Evolutionary conservation across 2,329 filamentous ascomycete species (phyloP), one percentile per base, ranked within the genome.

Genomic region (Plenodomus biglobosus): DNA sequence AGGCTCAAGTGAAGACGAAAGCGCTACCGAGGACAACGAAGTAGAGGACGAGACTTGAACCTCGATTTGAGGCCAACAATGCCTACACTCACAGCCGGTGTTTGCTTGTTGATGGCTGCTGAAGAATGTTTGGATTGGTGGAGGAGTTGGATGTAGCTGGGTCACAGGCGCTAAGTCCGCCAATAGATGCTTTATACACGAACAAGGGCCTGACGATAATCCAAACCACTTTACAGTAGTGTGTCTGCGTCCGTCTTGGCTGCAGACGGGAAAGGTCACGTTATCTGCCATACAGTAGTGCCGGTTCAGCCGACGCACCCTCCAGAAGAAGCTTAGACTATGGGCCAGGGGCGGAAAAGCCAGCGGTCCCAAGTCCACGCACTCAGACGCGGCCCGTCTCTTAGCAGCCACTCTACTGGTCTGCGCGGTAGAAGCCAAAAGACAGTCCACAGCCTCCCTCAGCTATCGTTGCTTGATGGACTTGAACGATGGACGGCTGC

Each of bases 1-100:
- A 38, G 64, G 59, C 35, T 62, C 60, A 44, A 62, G 61, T 42
- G 66, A 65, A 2, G 64, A 62, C 37, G 61, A 55, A 34, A 66
- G 66, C 11, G 55, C 50, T 27, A 52, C 44, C 24, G 54, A 61
- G 27, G 45, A 52, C 43, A 53, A 50, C 24, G 44, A 47, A 40
- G 51, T 50, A 35, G 40, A 42, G 37, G 45, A 15, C 18, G 55
- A 44, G 22, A 50, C 32, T 40, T 44, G 56, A 34, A 48, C 38
- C 45, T 58, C 49, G 46, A 34, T 41, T 20, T 36, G 39, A 53
- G 40, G 48, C 37, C 50, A 48, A 46, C 32, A 44, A 51, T 50
- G 53, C 46, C 50, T 43, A 51, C 53, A n/a, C 52, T 60, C 53
- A 54, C 53, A 59, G 56, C 52, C 48, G 47, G 55, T 44, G 34